Evolutionary conservation across 1,284 basidiomycete genomes (phyloP), one percentile per base, ranked within the genome.

Genomic region (Microstroma glucosiphilum): DNA sequence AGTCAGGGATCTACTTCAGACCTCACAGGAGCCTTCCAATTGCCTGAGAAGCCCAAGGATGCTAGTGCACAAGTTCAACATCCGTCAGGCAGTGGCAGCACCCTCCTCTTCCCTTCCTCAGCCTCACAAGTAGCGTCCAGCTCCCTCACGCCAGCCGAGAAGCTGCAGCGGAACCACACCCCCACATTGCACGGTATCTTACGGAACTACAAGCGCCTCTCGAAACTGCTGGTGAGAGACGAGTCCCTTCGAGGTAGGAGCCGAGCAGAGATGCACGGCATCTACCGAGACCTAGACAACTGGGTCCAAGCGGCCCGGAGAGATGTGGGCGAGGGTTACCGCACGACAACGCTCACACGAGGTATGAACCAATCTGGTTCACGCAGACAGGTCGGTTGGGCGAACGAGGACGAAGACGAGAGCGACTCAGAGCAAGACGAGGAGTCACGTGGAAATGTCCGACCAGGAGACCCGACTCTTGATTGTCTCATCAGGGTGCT

Each of bases 201-300:
- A 40, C 61, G 62, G 15, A n/a, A 46, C n/a, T 77, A 76, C 61
- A 64, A 69, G 4, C 15, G 58, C 9, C 66, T 72, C n/a, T 58
- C 69, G 1, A 71, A 72, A 51, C 56, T 60, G 12, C 57, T 74
- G n/a, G 60, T 61, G 17, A 60, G 68, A 26, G 75, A 78, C 58
- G 63, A 61, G 15, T 73, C 69, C 21, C 65, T 73, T 3, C 63
- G 60, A 23, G 65, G 66, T 19, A 59, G 63, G 0, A 57, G 56
- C 21, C 57, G 63, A 4, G 62, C 66, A 53, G 63, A 66, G 1
- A 51, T 75, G n/a, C 59, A 61, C 1, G 41, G 57, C 40, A 59
- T 67, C 4, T 63, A 61, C 60, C 61, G 61, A 46, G 67, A 69
- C 21, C 40, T 73, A 7, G 63, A 63, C 17, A 53, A 46, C 2